Percentiles rank a stretch among this genome's conserved stretches.
phyloP scores from a whole-genome alignment of 768 basidiomycete genomes.

The Piloderma croceum region DNA sequence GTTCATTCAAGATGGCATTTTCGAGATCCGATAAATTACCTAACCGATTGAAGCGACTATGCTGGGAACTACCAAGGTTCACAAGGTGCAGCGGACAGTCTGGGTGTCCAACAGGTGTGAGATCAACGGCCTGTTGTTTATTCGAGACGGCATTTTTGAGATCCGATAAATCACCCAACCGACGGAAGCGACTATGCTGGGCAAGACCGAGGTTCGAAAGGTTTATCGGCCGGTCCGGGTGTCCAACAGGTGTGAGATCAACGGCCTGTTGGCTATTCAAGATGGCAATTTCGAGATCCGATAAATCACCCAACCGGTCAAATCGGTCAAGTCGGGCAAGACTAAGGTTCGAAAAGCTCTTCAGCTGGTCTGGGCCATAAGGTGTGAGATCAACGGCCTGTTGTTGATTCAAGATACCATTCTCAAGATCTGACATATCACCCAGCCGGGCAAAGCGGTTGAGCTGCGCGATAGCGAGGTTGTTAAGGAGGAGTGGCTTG shows the following conservation, averaged over 20 bases:
- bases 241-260: slow-evolving; percentile 5
- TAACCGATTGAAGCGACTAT: slow-evolving; percentile 1
- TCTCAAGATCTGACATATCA: slow-evolving; percentile 15
- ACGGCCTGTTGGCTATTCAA: slow-evolving; percentile 3
- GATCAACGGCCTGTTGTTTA: too few species aligned
- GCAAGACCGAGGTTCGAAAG: slow-evolving; percentile 6
- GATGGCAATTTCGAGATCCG: slow-evolving; percentile 16
- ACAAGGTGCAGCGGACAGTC: slow-evolving; percentile 4
- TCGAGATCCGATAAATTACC: slow-evolving; percentile 16
- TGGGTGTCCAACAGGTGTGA: slow-evolving; percentile 8
- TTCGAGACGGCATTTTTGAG: slow-evolving; percentile 12
- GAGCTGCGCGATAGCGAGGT: slow-evolving; percentile 4
- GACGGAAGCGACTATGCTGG: not conserved
- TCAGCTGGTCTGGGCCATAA: slow-evolving; percentile 3
- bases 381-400: slow-evolving; percentile 7
- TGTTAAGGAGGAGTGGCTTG: slow-evolving; percentile 3
- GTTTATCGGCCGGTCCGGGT: slow-evolving; percentile 9
- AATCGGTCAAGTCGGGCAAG: slow-evolving; percentile 4
- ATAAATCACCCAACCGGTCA: slow-evolving; percentile 3
- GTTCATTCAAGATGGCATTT: slow-evolving; percentile 8
- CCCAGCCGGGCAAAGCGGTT: slow-evolving; percentile 4
- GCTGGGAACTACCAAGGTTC: slow-evolving; percentile 4
- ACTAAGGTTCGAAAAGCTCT: slow-evolving; percentile 4
- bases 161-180: slow-evolving; percentile 8
- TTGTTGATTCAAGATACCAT: slow-evolving; percentile 2